phyloP scores from a whole-genome alignment of 306 rosid genomes.

The Cucumis melo region DNA sequence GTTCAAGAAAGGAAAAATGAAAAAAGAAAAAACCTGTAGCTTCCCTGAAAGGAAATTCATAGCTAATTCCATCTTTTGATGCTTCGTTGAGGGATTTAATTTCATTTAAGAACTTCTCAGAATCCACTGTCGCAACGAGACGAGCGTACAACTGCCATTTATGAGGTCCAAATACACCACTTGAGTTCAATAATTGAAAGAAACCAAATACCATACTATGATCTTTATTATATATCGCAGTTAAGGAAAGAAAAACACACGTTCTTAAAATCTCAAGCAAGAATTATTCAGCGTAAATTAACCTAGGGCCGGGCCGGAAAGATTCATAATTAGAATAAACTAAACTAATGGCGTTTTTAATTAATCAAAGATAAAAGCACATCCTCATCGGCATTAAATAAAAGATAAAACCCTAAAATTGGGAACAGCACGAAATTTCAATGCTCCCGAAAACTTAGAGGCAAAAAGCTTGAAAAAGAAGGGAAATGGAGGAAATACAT shows the following conservation, averaged over 20 bases:
- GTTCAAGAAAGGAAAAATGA: not conserved
- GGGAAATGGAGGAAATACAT: conserved; percentile 24
- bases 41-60: conserved; percentile 75
- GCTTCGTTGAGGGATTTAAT: conserved; percentile 47
- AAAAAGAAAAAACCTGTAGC: conserved; percentile 42
- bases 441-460: not conserved
- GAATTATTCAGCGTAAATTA: not conserved
- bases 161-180: not conserved
- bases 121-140: conserved; percentile 52
- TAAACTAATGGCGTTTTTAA: not conserved
- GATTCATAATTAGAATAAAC: not conserved
- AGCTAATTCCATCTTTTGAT: conserved; percentile 24
- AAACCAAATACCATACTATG: not conserved
- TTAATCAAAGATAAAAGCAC: not conserved
- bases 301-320: not conserved
- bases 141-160: conserved; percentile 49
- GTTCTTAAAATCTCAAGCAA: not conserved
- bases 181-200: not conserved
- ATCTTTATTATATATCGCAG: not conserved
- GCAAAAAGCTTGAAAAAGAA: not conserved
- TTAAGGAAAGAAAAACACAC: not conserved
- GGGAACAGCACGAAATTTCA: not conserved
- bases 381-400: not conserved
- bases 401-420: not conserved
- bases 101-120: conserved; percentile 50